A percentile compares a stretch with the other conserved stretches of the same genome.
Conservation (phyloP, 2,329 filamentous ascomycete genomes). For the Fusarium subglutinans region DNA sequence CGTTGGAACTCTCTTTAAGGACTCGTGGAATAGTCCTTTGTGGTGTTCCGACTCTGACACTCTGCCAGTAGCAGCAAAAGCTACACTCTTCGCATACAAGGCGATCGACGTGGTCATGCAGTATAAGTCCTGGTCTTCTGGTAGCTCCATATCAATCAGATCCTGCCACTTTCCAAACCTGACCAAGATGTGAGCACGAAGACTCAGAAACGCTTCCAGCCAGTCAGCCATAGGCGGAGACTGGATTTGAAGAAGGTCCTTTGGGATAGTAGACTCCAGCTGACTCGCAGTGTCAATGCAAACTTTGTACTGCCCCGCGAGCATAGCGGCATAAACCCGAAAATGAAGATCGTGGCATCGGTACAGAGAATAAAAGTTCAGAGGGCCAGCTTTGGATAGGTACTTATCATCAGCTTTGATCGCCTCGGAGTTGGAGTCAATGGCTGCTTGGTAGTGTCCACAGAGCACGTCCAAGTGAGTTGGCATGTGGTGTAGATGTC, state of each 20-base stretch:
- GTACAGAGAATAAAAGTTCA: conserved; percentile 82
- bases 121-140: conserved; percentile 68
- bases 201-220: conserved; percentile 75
- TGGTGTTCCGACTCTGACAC: conserved; percentile 63
- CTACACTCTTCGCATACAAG: conserved; percentile 55
- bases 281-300: conserved; percentile 68
- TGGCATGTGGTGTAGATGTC: conserved; percentile 81
- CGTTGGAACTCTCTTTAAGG: conserved; percentile 55
- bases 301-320: conserved; percentile 70
- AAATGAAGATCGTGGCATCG: conserved; percentile 80
- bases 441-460: conserved; percentile 74
- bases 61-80: conserved; percentile 73
- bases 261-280: conserved; percentile 71
- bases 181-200: conserved; percentile 74
- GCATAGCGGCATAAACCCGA: conserved; percentile 80
- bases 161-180: conserved; percentile 79
- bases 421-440: conserved; percentile 73
- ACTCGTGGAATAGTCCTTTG: conserved; percentile 59
- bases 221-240: conserved; percentile 82
- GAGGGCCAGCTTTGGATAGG: conserved; percentile 64
- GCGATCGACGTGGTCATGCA: conserved; percentile 60
- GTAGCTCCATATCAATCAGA: conserved; percentile 65
- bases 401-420: conserved; percentile 75
- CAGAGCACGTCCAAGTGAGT: conserved; percentile 75
- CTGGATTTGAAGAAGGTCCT: conserved; percentile 69